Base-by-base conservation (phyloP, 768 basidiomycete species). In the Tremella yokohamensis region DNA sequence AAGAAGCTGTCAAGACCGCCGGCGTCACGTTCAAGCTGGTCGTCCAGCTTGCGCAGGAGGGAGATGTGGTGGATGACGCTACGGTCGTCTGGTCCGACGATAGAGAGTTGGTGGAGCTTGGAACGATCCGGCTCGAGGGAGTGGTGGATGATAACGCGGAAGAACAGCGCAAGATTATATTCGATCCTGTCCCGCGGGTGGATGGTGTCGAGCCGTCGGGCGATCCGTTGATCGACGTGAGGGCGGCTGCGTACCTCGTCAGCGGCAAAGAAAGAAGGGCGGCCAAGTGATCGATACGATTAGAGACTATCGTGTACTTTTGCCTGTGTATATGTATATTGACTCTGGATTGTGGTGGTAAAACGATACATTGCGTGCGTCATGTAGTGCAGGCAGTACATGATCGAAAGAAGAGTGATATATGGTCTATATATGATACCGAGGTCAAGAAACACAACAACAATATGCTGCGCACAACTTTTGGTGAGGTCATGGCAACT, bases 151-250 rank as follows among this genome's bases (percentile, higher is more conserved):
- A 42, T 9, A 34, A 34, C 24, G 57, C 52, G 44, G 38, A 37
- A 25, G 57, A 56, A 49, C 57, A 65, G 49, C 60, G 58, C 49
- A 61, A 56, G 25, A 62, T 68, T 51, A 68, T 68, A 20, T 68
- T 58, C 40, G 66, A 68, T 52, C 66, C 66, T 12, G 51, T 65
- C 37, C 64, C 66, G 7, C 56, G 64, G 29, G 64, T 68, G 2
- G 18, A 57, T 13, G 66, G 66, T 25, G 49, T 68, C 13, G 66
- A 65, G 42, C 54, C 58, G 16, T 57, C 54, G 4, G 64, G 49
- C 25, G 66, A 68, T 45, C 66, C 66, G 3, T 44, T 68, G 24
- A 37, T 65, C 19, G 66, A 65, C 20, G n/a, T 65, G 26, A 58
- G 66, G 29, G 61, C 64, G 15, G 54, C 53, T 37, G 57, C 60